These are phyloP conservation scores for Picea sitchensis DNA, from an alignment of 75 land plant genomes.

Conservation along the genomic window DNA sequence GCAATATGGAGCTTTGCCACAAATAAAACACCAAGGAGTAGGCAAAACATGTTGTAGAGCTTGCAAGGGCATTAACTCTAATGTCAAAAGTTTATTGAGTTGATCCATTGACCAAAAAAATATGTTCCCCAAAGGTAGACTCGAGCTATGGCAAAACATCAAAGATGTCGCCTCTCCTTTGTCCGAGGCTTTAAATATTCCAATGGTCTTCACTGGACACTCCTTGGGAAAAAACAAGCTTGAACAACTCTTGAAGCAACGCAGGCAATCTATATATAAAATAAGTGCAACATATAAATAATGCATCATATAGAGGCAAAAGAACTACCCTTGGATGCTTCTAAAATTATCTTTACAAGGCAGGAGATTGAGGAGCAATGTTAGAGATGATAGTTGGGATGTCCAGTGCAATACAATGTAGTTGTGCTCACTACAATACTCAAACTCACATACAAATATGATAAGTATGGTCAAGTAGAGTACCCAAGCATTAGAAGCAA, in stretches of 20 bases:
- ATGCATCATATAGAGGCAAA: conserved; percentile 85
- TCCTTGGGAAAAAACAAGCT: conserved; percentile 81
- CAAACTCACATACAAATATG: conserved; percentile 58
- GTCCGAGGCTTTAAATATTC: conserved; percentile 80
- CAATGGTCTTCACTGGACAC: conserved; percentile 86
- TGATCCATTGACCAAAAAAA: conserved; percentile 39
- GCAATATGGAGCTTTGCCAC: conserved; percentile 89
- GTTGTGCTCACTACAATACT: conserved; percentile 38
- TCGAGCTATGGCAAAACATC: conserved; percentile 49
- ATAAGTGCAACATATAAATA: conserved; percentile 76
- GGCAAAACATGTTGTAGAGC: conserved; percentile 56
- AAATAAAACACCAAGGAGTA: no score
- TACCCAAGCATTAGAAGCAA: conserved; percentile 72
- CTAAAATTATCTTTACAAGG: conserved; percentile 82
- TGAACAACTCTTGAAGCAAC: conserved; percentile 85
- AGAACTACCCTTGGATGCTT: conserved; percentile 75
- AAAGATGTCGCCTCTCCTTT: conserved; percentile 65
- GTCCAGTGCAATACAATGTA: conserved; percentile 37
- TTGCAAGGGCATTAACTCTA: conserved; percentile 49
- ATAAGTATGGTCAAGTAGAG: conserved; percentile 63
- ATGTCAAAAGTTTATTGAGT: conserved; percentile 48
- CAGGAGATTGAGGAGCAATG: conserved; percentile 90
- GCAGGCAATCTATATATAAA: conserved; percentile 76
- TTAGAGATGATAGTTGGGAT: conserved; percentile 63
- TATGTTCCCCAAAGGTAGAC: conserved; percentile 45